Conservation (phyloP, 768 basidiomycete genomes). For the Royoungia palumana region DNA sequence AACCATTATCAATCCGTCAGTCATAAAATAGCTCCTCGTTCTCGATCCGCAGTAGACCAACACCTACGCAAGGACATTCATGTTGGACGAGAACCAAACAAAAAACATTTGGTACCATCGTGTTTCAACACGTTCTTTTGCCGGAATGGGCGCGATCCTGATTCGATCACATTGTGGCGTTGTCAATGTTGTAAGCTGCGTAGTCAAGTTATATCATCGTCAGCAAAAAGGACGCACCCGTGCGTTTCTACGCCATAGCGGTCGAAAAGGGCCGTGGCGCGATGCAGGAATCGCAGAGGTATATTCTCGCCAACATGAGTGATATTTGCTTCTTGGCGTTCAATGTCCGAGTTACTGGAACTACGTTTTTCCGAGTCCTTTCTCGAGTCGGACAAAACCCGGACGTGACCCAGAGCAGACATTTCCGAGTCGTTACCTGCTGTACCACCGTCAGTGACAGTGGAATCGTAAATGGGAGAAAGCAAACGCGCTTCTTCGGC, state of each 20-base stretch:
- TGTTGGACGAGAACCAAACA: constrained; percentile 48
- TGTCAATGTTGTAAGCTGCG: too few species aligned
- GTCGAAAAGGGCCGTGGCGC: constrained; percentile 27
- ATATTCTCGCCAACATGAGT: background rate
- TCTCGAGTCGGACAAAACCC: background rate
- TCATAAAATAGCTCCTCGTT: too few species aligned
- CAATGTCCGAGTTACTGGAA: background rate
- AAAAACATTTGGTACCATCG: constrained; percentile 48
- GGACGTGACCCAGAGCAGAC: background rate
- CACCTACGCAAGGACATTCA: constrained; percentile 43
- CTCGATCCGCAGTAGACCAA: background rate
- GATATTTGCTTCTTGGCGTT: background rate
- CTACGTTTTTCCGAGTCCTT: constrained; percentile 2
- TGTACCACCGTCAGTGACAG: background rate
- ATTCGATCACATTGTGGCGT: background rate
- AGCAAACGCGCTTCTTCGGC: too few species aligned
- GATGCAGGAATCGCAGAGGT: constrained; percentile 15
- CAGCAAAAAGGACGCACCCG: constrained; percentile 28
- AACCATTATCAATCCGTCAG: background rate
- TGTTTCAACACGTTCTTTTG: constrained; percentile 36
- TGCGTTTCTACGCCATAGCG: constrained; percentile 41
- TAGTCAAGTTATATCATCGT: too few species aligned
- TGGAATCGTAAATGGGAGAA: background rate
- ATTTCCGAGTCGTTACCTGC: background rate
- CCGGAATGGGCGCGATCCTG: constrained; percentile 40